Base-by-base conservation (phyloP, 192 early-diverging fungal species). In the Podila epicladia region DNA sequence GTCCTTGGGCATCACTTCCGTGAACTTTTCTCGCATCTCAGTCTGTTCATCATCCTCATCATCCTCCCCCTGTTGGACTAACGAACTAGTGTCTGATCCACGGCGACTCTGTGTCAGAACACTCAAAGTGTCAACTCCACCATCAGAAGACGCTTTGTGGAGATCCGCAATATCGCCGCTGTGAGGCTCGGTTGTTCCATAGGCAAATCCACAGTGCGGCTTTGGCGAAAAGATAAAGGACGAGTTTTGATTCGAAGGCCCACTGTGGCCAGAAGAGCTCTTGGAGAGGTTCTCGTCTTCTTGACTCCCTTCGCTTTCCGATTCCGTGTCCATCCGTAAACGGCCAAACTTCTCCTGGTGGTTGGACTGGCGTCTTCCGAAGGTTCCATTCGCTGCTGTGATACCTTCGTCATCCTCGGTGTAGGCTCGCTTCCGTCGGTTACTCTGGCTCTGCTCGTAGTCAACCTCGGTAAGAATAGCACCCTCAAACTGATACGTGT, bases 401-500 rank as follows among this genome's bases (percentile, higher is more conserved):
- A 26, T 26, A 13, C 7, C 59, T 3, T 50, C 65, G 28, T 20
- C 65, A 45, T 12, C 38, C 5, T 62, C 65, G 13, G 49, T 26
- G 28, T 33, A 65, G 9, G n/a, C 24, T 33, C 59, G 58, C 48
- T 32, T 69, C 6, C 69, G 19, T 33, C 64, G 41, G 28, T 57
- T 65, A 28, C 70, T 69, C 50, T 71, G 58, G 17, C 67, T 63
- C 9, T 50, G 41, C 29, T 62, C 62, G 62, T 68, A 79, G 24
- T 80, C 61, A 12, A 64, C 1, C 58, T 72, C 66, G 11, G 61
- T 61, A n/a, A 67, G 41, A 48, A 73, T 61, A 22, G 87, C 87
- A 3, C 89, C 89, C n/a, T 86, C 83, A 74, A 90, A 90, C 13
- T 84, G 65, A 64, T 86, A 90, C 3, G 53, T 37, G 37, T 79